Conservation (phyloP, 2,329 filamentous ascomycete species). For the Fusarium mexicanum region DNA sequence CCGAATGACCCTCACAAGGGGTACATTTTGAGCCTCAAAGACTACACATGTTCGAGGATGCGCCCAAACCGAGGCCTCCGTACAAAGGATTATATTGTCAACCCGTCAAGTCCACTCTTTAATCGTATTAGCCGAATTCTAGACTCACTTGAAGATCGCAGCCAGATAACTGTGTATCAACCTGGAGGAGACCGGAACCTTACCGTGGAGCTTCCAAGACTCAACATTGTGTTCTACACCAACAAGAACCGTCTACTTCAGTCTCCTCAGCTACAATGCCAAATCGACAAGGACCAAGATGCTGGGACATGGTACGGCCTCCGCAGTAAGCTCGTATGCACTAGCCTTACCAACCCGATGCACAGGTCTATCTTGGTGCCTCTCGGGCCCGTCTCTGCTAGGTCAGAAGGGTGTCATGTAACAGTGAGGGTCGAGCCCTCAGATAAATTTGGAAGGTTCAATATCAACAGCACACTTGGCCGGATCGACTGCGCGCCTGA, state of each 20-base stretch:
- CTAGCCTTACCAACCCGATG: conserved; percentile 52
- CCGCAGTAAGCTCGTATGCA: conserved; percentile 67
- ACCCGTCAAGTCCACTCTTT: conserved; percentile 37
- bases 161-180: conserved; percentile 33
- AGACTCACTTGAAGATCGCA: conserved; percentile 30
- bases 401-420: conserved; percentile 34
- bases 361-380: conserved; percentile 65
- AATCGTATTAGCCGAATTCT: conserved; percentile 32
- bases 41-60: conserved; percentile 18
- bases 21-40: conserved; percentile 23
- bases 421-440: conserved; percentile 43
- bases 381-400: conserved; percentile 48
- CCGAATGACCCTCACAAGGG: conserved; percentile 9
- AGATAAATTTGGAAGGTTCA: conserved; percentile 58
- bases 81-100: conserved; percentile 27
- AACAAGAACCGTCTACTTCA: conserved; percentile 55
- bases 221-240: conserved; percentile 64
- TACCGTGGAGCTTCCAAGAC: conserved; percentile 59
- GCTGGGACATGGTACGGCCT: conserved; percentile 70
- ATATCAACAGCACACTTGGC: conserved; percentile 63
- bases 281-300: conserved; percentile 67
- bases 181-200: conserved; percentile 43
- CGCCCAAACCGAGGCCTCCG: neutral
- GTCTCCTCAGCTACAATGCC: conserved; percentile 59
- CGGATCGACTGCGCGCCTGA: conserved; percentile 67